phyloP scores from a whole-genome alignment of 768 basidiomycete genomes.

The Panaeolus papilionaceus region DNA sequence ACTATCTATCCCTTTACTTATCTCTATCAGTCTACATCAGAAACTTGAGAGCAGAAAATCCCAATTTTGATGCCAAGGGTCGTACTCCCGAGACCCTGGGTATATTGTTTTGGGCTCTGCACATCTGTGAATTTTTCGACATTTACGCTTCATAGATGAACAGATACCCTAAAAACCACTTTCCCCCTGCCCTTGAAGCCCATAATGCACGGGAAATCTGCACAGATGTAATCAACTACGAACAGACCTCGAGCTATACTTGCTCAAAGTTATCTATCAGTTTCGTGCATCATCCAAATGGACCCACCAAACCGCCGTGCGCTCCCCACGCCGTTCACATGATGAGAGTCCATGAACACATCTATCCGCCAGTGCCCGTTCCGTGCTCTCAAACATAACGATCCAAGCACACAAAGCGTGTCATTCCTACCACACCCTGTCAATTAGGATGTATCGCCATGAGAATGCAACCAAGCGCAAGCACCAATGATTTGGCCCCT shows the following conservation, averaged over 20 bases:
- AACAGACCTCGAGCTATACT: no score
- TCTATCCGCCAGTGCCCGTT: neutral
- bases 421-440: neutral
- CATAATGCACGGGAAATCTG: no score
- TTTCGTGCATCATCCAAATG: neutral
- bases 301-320: neutral
- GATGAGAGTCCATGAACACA: neutral
- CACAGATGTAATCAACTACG: no score
- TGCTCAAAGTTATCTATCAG: no score
- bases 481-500: neutral
- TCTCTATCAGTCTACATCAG: neutral
- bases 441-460: neutral
- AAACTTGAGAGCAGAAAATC: neutral
- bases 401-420: neutral
- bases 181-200: no score
- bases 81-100: neutral
- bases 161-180: no score
- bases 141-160: no score
- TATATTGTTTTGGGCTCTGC: no score
- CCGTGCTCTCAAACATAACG: neutral
- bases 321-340: neutral
- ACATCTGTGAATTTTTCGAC: no score
- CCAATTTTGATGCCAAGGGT: neutral
- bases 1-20: no score
- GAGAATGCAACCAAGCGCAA: neutral